Evolutionary conservation across 257 asterid genomes (phyloP), one percentile per base, ranked within the genome.

Genomic region (Solanum tarijense): DNA sequence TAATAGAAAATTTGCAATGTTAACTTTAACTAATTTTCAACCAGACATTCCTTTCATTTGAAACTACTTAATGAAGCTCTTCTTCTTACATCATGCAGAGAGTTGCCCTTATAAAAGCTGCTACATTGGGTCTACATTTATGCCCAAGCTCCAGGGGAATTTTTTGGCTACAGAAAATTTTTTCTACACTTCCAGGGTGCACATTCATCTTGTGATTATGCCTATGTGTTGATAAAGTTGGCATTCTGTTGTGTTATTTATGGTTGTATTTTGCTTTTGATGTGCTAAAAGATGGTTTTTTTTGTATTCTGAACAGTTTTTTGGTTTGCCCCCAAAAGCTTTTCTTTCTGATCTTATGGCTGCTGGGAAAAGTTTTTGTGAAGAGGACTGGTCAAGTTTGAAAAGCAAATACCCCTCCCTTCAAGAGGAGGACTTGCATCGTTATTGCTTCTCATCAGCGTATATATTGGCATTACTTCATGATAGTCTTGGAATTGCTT

Each of bases 101-200:
- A 94, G 91, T 73, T 96, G 99, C 91, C 89, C 95, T 27, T 92
- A 94, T 86, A 46, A 82, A 87, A 91, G 89, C 88, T 96, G 99
- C 91, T 68, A 86, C 89, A 91, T 96, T 38, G 98, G 99, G 23
- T 91, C 98, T 60, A 94, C 93, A 78, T 95, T 91, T 90, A 94
- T 96, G 83, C 98, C 99, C 12, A 92, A 95, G 93, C 99, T 97
- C 91, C 94, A 89, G 83, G 98, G 99, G 21, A 95, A 91, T 75
- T 95, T 97, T 91, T 94, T 97, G 89, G 99, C 99, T 35, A 96
- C 99, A 25, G 99, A 97, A 78, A 97, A 94, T 89, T 97, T 96
- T 93, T 97, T 92, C 89, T 95, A 94, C 90, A 96, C 99, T 75
- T 94, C 98, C 55, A 96, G 95, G 98, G 99, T 97, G 48, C 87